A percentile compares a stretch with the other conserved stretches of the same genome.
phyloP scores from a whole-genome alignment of 2,329 filamentous ascomycete species.

The Cladosporium phlei region DNA sequence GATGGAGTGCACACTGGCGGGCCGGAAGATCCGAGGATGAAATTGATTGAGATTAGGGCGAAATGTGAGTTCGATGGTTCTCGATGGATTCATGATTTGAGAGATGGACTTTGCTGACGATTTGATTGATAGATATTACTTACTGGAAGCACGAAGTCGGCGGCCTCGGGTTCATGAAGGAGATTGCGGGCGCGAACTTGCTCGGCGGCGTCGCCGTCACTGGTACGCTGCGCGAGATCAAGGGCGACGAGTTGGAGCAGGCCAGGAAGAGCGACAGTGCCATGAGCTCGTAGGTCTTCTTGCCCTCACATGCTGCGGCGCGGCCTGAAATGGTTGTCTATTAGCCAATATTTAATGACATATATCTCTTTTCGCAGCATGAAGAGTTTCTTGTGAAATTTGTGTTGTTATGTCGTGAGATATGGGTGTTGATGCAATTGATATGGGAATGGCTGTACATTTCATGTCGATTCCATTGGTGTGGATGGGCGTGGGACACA shows the following conservation, averaged over 20 bases:
- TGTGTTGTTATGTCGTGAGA: background rate
- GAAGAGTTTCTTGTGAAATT: background rate
- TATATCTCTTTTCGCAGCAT: background rate
- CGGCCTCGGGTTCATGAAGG: constrained; percentile 28
- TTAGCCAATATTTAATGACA: no score
- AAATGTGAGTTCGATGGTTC: constrained; percentile 25
- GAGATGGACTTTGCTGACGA: constrained; percentile 18
- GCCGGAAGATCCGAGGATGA: constrained; percentile 46
- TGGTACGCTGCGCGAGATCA: constrained; percentile 31
- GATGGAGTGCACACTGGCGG: constrained; percentile 46
- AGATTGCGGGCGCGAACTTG: constrained; percentile 29
- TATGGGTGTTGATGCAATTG: background rate
- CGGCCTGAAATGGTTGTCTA: no score
- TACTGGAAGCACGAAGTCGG: constrained; percentile 31
- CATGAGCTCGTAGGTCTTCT: constrained; percentile 21
- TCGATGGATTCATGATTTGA: no score
- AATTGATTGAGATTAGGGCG: constrained; percentile 36
- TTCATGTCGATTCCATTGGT: background rate
- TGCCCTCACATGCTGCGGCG: no score
- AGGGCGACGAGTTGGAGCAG: constrained; percentile 30
- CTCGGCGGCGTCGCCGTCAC: constrained; percentile 32
- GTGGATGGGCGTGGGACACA: background rate
- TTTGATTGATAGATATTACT: constrained; percentile 26
- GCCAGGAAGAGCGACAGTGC: constrained; percentile 26
- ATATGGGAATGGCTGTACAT: background rate